A percentile compares a stretch with the other conserved stretches of the same genome.
phyloP scores from a whole-genome alignment of 208 protist genomes.

The Borovskyia barvae region DNA sequence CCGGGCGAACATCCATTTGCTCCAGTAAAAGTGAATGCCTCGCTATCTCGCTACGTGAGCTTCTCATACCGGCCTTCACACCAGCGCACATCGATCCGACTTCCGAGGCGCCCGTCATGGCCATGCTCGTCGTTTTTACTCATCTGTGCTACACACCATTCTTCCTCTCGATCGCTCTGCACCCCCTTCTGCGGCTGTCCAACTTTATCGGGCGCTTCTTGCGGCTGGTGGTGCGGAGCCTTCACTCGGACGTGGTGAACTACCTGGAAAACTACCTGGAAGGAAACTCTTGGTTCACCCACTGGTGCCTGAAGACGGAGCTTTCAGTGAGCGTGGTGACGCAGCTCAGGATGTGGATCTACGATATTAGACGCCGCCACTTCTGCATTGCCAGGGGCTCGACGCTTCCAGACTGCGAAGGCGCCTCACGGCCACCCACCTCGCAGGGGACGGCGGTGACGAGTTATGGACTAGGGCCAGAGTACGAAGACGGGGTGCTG shows the following conservation, averaged over 20 bases:
- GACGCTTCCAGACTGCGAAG: no score
- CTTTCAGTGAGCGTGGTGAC: constrained; percentile 41
- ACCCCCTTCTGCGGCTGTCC: constrained; percentile 65
- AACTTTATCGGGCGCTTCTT: constrained; percentile 78
- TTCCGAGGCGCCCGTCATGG: constrained; percentile 46
- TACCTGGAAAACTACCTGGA: constrained; percentile 78
- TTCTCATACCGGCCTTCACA: constrained; percentile 62
- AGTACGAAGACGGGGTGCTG: constrained; percentile 11
- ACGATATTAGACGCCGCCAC: constrained; percentile 28
- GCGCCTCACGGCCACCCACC: no score
- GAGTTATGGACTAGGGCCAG: background rate
- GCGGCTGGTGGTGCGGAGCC: constrained; percentile 61
- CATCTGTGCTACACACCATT: constrained; percentile 67
- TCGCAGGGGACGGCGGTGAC: constrained; percentile 32
- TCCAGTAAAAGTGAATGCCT: constrained; percentile 35
- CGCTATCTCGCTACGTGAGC: constrained; percentile 51
- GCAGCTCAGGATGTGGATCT: constrained; percentile 49
- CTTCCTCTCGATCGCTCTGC: constrained; percentile 46
- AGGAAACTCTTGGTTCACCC: constrained; percentile 57
- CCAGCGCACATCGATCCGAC: constrained; percentile 36
- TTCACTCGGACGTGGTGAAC: constrained; percentile 70
- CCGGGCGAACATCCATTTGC: constrained; percentile 26
- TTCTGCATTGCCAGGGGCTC: constrained; percentile 12
- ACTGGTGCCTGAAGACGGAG: constrained; percentile 44
- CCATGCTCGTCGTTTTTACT: constrained; percentile 49